Base-by-base conservation (phyloP, 1,284 basidiomycete species). In the Fomitopsis pinicola region DNA sequence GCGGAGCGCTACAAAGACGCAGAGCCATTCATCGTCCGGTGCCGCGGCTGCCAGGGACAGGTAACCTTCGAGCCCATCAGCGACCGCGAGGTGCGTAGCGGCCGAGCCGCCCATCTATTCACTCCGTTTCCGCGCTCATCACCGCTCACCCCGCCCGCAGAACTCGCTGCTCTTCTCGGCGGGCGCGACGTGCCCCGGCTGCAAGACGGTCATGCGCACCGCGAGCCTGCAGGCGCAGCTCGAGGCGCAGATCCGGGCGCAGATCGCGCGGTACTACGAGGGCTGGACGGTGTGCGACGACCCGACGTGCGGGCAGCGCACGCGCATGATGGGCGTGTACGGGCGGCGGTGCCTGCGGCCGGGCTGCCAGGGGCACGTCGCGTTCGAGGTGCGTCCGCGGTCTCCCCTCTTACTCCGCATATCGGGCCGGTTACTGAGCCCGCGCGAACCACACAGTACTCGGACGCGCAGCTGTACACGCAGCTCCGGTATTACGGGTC, bases 241-340 rank as follows among this genome's bases (percentile, higher is more conserved):
- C 19, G 95, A 98, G 72, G 77, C 83, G 0, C 90, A 94, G 66
- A 92, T 98, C 60, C 86, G 95, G 2, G 75, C 80, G 1, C 85
- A 86, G 66, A 91, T 99, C 58, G 77, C 80, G 3, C 85, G 81
- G 67, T 98, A 97, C 76, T 99, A 99, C 72, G 86, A 97, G 68
- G 88, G 88, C 6, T 95, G 92, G 91, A 89, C 86, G 1, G 78
- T 92, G 12, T 99, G 97, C 75, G 84, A 94, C 67, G 97, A 98
- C 65, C 80, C 86, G 35, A 90, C 88, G 2, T 99, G 97, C 72
- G 85, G 86, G 9, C 83, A 88, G 60, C 82, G 88, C 22, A 95
- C 95, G n/a, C 82, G 95, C 28, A 90, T 88, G 82, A 95, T 97
- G 88, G 82, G 92, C 46, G 94, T 98, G 0, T 97, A 96, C 73